Percentiles rank a stretch among this genome's conserved stretches.
Conservation (phyloP, 1,139 yeast species). For the Diutina siamensis region DNA sequence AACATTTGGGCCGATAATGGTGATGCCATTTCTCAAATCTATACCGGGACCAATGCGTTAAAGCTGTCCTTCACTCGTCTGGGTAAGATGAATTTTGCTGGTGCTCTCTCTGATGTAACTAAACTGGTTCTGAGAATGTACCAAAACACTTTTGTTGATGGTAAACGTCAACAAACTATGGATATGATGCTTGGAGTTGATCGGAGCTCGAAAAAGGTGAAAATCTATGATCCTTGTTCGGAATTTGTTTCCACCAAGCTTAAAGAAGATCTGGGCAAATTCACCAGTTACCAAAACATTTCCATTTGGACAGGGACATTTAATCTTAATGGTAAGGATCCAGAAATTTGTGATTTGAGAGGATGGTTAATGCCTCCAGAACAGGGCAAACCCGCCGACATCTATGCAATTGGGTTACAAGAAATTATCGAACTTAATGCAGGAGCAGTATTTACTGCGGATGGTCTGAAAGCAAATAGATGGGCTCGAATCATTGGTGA, state of each 20-base stretch:
- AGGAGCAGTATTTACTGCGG: conserved; percentile 65
- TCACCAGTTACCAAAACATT: conserved; percentile 49
- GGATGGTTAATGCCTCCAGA: conserved; percentile 76
- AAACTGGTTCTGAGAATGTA: conserved; percentile 92
- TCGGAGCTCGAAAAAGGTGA: conserved; percentile 58
- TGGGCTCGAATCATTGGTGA: conserved; percentile 67
- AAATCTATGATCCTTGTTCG: conserved; percentile 76
- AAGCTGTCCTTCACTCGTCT: conserved; percentile 89
- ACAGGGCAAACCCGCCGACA: conserved; percentile 41
- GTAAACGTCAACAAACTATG: conserved; percentile 75
- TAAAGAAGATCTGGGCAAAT: conserved; percentile 37
- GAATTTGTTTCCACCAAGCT: conserved; percentile 66
- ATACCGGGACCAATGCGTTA: conserved; percentile 94
- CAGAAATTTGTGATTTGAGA: conserved; percentile 42
- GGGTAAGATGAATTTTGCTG: conserved; percentile 94
- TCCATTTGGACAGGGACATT: conserved; percentile 74
- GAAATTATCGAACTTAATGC: conserved; percentile 88
- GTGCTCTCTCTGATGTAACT: conserved; percentile 91
- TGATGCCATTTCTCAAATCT: conserved; percentile 90
- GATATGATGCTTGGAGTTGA: conserved; percentile 77
- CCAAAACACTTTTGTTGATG: conserved; percentile 91
- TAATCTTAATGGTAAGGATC: conserved; percentile 72
- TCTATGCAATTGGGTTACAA: conserved; percentile 81
- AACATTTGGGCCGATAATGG: conserved; percentile 97
- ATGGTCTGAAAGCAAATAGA: conserved; percentile 50